phyloP scores from a whole-genome alignment of 1,284 basidiomycete species.

The Cutaneotrichosporon sp. region DNA sequence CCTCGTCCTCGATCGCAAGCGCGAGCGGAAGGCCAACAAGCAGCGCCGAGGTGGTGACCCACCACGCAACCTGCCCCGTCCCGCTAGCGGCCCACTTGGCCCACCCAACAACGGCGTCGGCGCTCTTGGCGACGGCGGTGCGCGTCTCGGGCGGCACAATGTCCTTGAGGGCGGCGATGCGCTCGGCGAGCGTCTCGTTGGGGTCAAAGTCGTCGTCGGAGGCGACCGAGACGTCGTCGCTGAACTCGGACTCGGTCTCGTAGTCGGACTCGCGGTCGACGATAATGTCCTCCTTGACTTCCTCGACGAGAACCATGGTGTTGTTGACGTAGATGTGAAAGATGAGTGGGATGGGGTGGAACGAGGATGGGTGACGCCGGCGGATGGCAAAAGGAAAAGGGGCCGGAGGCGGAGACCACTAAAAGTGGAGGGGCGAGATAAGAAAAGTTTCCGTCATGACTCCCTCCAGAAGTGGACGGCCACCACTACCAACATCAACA shows the following conservation, averaged over 20 bases:
- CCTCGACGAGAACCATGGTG: conserved; percentile 52
- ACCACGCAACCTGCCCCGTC: conserved; percentile 88
- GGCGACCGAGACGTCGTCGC: conserved; percentile 37
- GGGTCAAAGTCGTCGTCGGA: conserved; percentile 43
- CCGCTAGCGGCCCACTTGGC: conserved; percentile 61
- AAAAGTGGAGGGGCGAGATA: conserved; percentile 11
- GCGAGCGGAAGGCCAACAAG: conserved; percentile 92
- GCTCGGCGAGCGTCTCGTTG: conserved; percentile 81
- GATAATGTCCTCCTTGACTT: conserved; percentile 44
- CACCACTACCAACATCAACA: background rate
- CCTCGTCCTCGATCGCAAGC: conserved; percentile 92
- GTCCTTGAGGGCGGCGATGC: conserved; percentile 87
- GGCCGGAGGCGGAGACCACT: background rate
- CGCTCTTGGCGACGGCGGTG: conserved; percentile 65
- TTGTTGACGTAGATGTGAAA: conserved; percentile 8
- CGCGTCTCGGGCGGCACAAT: conserved; percentile 91
- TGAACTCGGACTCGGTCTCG: conserved; percentile 43
- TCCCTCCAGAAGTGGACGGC: background rate
- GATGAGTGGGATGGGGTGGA: no score
- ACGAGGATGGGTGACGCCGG: conserved; percentile 10
- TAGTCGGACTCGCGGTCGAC: conserved; percentile 45
- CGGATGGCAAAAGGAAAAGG: background rate
- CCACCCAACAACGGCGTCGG: conserved; percentile 64
- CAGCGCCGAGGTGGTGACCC: conserved; percentile 89
- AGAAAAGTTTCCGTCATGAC: conserved; percentile 20